Base-by-base conservation (phyloP, 2,329 filamentous ascomycete genomes). In the Colletotrichum incanum region DNA sequence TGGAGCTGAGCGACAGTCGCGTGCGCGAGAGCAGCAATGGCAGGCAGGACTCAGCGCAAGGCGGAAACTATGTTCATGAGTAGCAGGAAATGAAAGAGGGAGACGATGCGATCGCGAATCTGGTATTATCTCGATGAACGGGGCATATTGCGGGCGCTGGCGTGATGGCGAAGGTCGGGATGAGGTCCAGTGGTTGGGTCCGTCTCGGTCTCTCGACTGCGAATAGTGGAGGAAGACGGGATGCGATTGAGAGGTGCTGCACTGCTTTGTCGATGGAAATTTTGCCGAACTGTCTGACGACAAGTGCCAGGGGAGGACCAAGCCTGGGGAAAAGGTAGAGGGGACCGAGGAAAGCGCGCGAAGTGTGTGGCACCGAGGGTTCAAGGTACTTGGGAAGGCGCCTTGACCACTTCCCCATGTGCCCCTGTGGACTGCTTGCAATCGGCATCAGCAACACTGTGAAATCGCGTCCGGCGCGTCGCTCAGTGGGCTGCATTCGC, bases 71-170 rank as follows among this genome's bases (percentile, higher is more conserved):
- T 71, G 79, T 75, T 83, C 83, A 86, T 85, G 82, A 80, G 83
- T 80, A 78, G 80, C 83, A 84, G 83, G 75, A 79, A 84, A 80
- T 75, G 77, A 79, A 77, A 77, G 79, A 73, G 69, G 64, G 70
- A 71, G 68, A 71, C 73, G 75, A 84, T 80, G 86, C 85, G 86
- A 87, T 86, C 81, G 77, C 75, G 75, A 73, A 77, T 77, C 72
- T 74, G 75, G 74, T 75, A 74, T 84, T 79, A 84, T 74, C 78
- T 79, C 74, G 86, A 89, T 88, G 82, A 72, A 81, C 78, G 76
- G 77, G 75, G 81, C 83, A 84, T 85, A 76, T 76, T 83, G 82
- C 74, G 82, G 82, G 72, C 71, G 78, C 59, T 52, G 75, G 78
- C 78, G 79, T 76, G 86, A 87, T 87, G 84, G 74, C 79, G 76